Percentiles rank a stretch among this genome's conserved stretches.
These are phyloP conservation scores for Beauveria medogensis DNA, from an alignment of 2,329 filamentous ascomycete species.

Conservation along the genomic window DNA sequence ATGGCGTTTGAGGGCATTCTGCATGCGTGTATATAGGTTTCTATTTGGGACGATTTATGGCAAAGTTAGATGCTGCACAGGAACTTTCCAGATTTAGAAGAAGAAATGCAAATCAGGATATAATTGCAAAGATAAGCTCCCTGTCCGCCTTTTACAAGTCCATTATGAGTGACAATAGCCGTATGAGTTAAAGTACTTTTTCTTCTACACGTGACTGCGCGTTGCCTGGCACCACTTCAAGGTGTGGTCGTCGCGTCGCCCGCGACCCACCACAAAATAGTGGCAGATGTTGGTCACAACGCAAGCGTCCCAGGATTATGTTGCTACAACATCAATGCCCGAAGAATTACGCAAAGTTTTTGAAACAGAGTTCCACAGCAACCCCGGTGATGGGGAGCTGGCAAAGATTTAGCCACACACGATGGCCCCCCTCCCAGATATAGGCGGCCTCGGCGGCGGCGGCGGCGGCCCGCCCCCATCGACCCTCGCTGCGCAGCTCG, in stretches of 20 bases:
- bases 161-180: background rate
- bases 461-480: conserved; percentile 53
- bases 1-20: conserved; percentile 10
- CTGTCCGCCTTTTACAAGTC: background rate
- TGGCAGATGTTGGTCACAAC: background rate
- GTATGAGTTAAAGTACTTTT: background rate
- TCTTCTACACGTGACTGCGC: conserved; percentile 2
- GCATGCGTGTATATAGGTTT: conserved; percentile 11
- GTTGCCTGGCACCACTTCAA: background rate
- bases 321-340: background rate
- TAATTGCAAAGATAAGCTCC: background rate
- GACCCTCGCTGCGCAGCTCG: conserved; percentile 79
- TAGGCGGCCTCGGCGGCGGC: background rate
- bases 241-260: conserved; percentile 3
- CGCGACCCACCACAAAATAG: conserved; percentile 9
- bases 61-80: background rate
- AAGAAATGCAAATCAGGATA: conserved; percentile 2
- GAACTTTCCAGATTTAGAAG: background rate
- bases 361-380: background rate
- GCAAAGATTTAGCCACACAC: background rate
- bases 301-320: background rate
- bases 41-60: conserved; percentile 4
- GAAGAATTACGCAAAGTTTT: background rate
- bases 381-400: background rate
- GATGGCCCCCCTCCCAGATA: conserved; percentile 7